phyloP scores from a whole-genome alignment of 2,329 filamentous ascomycete species.

The Cercospora berteroae region DNA sequence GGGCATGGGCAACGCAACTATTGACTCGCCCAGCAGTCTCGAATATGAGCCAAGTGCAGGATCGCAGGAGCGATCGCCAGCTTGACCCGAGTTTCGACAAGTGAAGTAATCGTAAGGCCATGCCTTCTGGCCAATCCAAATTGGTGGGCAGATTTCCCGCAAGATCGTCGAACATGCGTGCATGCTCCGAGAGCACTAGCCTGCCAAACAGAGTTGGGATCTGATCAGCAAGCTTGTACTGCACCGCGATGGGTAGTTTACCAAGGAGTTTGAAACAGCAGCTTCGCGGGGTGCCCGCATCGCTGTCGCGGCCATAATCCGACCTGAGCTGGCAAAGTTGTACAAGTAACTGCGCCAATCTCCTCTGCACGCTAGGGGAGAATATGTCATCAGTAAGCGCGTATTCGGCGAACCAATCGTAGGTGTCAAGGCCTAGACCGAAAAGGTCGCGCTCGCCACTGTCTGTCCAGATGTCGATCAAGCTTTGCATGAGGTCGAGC shows the following conservation, averaged over 20 bases:
- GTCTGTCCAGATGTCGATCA: slow-evolving; percentile 63
- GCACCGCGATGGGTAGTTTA: slow-evolving; percentile 65
- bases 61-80: slow-evolving; percentile 83
- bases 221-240: slow-evolving; percentile 68
- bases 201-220: slow-evolving; percentile 74
- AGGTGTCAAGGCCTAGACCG: slow-evolving; percentile 71
- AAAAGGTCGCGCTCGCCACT: slow-evolving; percentile 57
- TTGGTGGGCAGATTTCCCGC: slow-evolving; percentile 75
- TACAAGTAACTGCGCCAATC: slow-evolving; percentile 67
- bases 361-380: slow-evolving; percentile 66
- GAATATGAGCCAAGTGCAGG: slow-evolving; percentile 90
- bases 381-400: slow-evolving; percentile 66
- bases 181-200: slow-evolving; percentile 79
- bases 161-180: slow-evolving; percentile 80
- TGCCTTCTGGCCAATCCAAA: slow-evolving; percentile 68
- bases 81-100: slow-evolving; percentile 72
- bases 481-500: slow-evolving; percentile 64
- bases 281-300: slow-evolving; percentile 57
- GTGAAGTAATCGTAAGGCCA: slow-evolving; percentile 76
- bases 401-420: slow-evolving; percentile 70
- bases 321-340: slow-evolving; percentile 65
- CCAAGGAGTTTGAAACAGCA: slow-evolving; percentile 72
- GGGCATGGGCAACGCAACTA: slow-evolving; percentile 66
- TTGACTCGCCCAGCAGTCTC: slow-evolving; percentile 77
- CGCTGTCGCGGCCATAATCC: slow-evolving; percentile 61